Evolutionary conservation across 2,329 filamentous ascomycete species (phyloP).

Genomic region (Orbilia brochopaga): DNA sequence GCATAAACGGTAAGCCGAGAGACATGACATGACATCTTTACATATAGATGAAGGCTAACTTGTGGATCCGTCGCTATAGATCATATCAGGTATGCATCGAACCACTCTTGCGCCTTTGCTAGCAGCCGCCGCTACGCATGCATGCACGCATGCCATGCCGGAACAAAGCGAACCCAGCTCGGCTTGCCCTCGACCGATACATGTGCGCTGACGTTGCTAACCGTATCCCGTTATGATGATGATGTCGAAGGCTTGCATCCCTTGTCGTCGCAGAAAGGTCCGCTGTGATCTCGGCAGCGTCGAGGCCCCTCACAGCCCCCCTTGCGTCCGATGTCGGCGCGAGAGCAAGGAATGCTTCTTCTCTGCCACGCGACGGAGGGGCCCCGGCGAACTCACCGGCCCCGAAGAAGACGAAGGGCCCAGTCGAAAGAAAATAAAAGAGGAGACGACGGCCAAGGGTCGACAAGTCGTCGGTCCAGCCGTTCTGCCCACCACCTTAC

Average conservation of each 20-base stretch:
- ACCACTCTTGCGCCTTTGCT: background rate
- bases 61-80: conserved; percentile 18
- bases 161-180: too few species aligned
- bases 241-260: conserved; percentile 60
- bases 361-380: conserved; percentile 89
- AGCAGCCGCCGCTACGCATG: background rate
- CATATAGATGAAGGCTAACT: conserved; percentile 20
- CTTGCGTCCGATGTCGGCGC: conserved; percentile 88
- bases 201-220: conserved; percentile 22
- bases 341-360: conserved; percentile 98
- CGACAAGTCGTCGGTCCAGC: conserved; percentile 48
- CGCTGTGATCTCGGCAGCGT: conserved; percentile 72
- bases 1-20: conserved; percentile 46
- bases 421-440: conserved; percentile 50
- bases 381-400: conserved; percentile 67
- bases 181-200: background rate
- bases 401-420: conserved; percentile 58
- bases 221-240: too few species aligned
- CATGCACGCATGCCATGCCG: background rate
- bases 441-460: conserved; percentile 23
- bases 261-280: conserved; percentile 65
- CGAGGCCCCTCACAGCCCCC: conserved; percentile 91
- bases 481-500: conserved; percentile 55
- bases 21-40: conserved; percentile 4
- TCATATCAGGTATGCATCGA: conserved; percentile 44